Percentiles rank a stretch among this genome's conserved stretches.
Evolutionary conservation across 305 asterid species (phyloP).

Genomic region (Fraxinus paxiana): DNA sequence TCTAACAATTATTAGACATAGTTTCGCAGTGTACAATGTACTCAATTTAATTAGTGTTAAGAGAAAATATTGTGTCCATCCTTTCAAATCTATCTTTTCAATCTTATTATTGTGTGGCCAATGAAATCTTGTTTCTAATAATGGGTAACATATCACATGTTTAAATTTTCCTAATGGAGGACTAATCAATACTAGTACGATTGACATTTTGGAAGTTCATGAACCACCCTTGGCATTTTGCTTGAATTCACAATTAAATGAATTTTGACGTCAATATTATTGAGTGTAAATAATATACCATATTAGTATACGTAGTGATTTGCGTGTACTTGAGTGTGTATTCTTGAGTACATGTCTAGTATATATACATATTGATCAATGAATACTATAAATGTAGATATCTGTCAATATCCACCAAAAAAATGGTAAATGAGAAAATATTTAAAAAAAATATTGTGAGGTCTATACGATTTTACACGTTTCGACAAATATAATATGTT

Average conservation of each 20-base stretch:
- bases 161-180: background rate
- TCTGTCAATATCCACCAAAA: too few species aligned
- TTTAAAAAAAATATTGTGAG: too few species aligned
- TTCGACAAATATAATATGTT: too few species aligned
- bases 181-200: background rate
- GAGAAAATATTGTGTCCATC: background rate
- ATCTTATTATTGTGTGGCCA: background rate
- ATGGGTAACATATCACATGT: background rate
- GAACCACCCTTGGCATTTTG: background rate
- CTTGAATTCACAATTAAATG: background rate
- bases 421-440: too few species aligned
- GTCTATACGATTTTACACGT: too few species aligned
- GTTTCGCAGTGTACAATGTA: background rate
- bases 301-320: background rate
- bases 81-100: background rate
- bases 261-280: background rate
- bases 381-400: too few species aligned
- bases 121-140: background rate
- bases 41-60: background rate
- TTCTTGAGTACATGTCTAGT: background rate
- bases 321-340: background rate
- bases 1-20: background rate
- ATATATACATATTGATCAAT: too few species aligned
- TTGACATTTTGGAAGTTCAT: background rate
- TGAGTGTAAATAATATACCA: background rate